Base-by-base conservation (phyloP, 768 basidiomycete genomes). In the Lentinula aciculospora region DNA sequence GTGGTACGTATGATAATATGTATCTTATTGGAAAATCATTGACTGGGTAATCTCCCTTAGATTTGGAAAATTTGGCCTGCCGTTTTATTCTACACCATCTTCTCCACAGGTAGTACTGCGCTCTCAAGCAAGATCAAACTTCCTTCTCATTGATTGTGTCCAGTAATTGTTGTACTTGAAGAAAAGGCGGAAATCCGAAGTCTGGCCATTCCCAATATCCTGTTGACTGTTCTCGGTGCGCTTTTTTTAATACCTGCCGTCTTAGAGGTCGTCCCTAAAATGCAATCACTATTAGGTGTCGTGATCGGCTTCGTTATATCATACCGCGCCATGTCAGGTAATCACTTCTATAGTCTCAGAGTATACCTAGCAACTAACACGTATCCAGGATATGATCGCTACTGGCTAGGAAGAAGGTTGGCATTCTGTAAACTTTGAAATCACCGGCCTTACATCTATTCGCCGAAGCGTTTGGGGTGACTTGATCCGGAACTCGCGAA, bases 251-350 rank as follows among this genome's bases (percentile, higher is more conserved):
- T n/a, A n/a, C 23, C 34, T 3, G 4, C 6, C 29, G 29, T 19
- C 32, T 7, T 13, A 3, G 13, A 6, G 8, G 34, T 9, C 27
- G 21, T n/a, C 15, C 15, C 47, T 13, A 3, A 19, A 40, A 42
- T 34, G 9, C 25, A 25, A 25, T 6, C n/a, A n/a, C n/a, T n/a
- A n/a, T 2, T 21, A 51, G 57, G 57, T 55, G 58, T 59, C 2
- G 47, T 60, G 10, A 74, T 75, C 69, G 83, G 85, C 71, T 84
- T 86, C 58, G 84, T 88, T 15, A 60, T 60, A 39, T 60, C 59
- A 21, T 60, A 60, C 48, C 54, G 59, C 21, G 59, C 59, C 12
- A 56, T 60, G 59, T 46, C 40, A 13, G 58, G 56, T 29, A 5
- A 44, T 48, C 1, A 15, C 19, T 12, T 12, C 15, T 23, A 6